Evolutionary conservation across 805 yeast genomes (phyloP), one percentile per base, ranked within the genome.

Genomic region (Candida ortonii): DNA sequence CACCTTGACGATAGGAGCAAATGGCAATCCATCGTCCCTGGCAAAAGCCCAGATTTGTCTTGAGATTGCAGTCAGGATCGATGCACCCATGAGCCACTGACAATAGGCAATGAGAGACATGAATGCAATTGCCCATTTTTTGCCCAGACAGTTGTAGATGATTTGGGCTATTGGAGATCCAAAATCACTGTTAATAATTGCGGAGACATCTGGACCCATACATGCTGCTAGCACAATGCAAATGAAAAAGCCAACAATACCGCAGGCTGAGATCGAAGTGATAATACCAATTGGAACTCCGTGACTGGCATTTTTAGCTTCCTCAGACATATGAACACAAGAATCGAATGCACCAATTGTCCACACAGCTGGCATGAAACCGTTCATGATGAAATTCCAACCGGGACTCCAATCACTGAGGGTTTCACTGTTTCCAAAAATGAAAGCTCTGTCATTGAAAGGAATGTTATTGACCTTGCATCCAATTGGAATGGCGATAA

Each of bases 41-140:
- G 74, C 73, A 50, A 71, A 70, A 7, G 76, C 74, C 69, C 73
- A 70, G 34, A 70, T 61, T 51, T 70, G 76, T 52, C 76, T 59
- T 3, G 73, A 67, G n/a, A 64, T 57, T 13, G 75, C 75, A 28
- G 68, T 61, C 32, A 68, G 52, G 29, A 69, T 60, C 7, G 75
- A 69, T 15, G 65, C 61, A 11, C 71, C 68, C 74, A 70, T 70
- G 37, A 70, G 46, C 47, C 65, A 70, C 49, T 71, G 76, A 15
- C 73, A 72, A 41, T 66, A 50, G 4, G 73, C 70, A 47, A 70
- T 68, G 22, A 71, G 44, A 6, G 65, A 47, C 73, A 70, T 70
- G 36, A 70, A 65, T 2, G 71, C 72, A 31, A 71, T 59, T 11
- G 73, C 71, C 75, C 73, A 68, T 21, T 59, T 53, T 41, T 65